Conservation (phyloP, 192 early-diverging fungal species). For the Mortierella alpina region DNA sequence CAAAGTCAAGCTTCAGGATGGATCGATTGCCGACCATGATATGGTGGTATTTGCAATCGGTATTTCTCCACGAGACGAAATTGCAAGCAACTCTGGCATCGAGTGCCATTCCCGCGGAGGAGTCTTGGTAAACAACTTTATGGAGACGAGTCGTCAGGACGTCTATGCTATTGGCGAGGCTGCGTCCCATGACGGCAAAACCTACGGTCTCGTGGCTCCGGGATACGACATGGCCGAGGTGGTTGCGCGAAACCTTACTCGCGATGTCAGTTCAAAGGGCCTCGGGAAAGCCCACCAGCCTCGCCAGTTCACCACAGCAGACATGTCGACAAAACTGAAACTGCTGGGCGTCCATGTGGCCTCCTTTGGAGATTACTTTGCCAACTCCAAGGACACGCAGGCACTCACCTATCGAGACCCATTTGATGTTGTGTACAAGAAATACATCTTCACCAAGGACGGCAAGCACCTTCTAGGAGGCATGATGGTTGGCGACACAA, state of each 20-base stretch:
- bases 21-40: conserved; percentile 52
- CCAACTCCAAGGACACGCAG: conserved; percentile 39
- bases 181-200: conserved; percentile 57
- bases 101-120: conserved; percentile 64
- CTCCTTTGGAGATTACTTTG: conserved; percentile 78
- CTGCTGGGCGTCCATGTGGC: conserved; percentile 77
- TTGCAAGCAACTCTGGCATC: conserved; percentile 63
- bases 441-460: conserved; percentile 68
- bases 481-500: conserved; percentile 76
- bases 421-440: conserved; percentile 71
- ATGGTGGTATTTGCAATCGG: conserved; percentile 68
- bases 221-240: conserved; percentile 82
- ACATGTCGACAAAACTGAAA: conserved; percentile 78
- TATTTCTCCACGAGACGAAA: conserved; percentile 68
- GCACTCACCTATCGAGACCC: conserved; percentile 63
- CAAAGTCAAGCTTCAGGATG: conserved; percentile 53
- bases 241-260: conserved; percentile 62
- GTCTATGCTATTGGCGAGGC: conserved; percentile 76
- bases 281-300: conserved; percentile 36
- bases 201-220: conserved; percentile 72
- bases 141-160: conserved; percentile 55
- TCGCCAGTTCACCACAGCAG: conserved; percentile 61
- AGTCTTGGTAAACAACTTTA: conserved; percentile 62
- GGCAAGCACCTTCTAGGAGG: conserved; percentile 75
- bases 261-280: conserved; percentile 7